Evolutionary conservation across 495 filamentous ascomycete genomes (phyloP).

Genomic region (Pseudomonodictys pantanalensis): DNA sequence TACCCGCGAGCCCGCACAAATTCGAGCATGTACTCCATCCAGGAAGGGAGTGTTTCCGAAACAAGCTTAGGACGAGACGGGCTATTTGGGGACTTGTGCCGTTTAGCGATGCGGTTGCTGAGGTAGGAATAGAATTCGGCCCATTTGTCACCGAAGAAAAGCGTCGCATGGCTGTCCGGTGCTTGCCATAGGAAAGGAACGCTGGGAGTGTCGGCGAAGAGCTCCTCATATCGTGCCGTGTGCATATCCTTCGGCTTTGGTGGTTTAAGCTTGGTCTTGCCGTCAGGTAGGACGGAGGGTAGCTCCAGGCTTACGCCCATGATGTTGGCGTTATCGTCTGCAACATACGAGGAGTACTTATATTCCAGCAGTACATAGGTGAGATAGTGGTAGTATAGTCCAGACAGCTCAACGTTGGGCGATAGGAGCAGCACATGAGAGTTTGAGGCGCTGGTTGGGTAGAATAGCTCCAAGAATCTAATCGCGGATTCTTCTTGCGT

Average conservation of each 20-base stretch:
- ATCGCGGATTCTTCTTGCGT: slow-evolving; percentile 63
- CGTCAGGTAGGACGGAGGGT: slow-evolving; percentile 59
- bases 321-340: slow-evolving; percentile 47
- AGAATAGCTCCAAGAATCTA: slow-evolving; percentile 77
- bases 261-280: slow-evolving; percentile 49
- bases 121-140: slow-evolving; percentile 74
- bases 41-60: slow-evolving; percentile 58
- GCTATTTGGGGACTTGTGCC: slow-evolving; percentile 6
- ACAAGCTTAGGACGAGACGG: slow-evolving; percentile 37
- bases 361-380: slow-evolving; percentile 73
- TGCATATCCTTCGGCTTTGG: slow-evolving; percentile 44
- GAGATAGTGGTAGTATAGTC: slow-evolving; percentile 76
- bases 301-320: slow-evolving; percentile 75
- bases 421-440: slow-evolving; percentile 77
- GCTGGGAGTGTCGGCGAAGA: slow-evolving; percentile 32
- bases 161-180: slow-evolving; percentile 71
- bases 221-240: slow-evolving; percentile 19
- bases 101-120: slow-evolving; percentile 51
- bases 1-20: slow-evolving; percentile 71
- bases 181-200: slow-evolving; percentile 77
- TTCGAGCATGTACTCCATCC: slow-evolving; percentile 73
- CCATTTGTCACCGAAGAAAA: slow-evolving; percentile 84
- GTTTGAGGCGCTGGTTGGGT: slow-evolving; percentile 57
- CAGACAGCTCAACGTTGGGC: slow-evolving; percentile 69
- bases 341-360: slow-evolving; percentile 58